phyloP scores from a whole-genome alignment of 495 filamentous ascomycete species.

The Aspergillus bridgeri region DNA sequence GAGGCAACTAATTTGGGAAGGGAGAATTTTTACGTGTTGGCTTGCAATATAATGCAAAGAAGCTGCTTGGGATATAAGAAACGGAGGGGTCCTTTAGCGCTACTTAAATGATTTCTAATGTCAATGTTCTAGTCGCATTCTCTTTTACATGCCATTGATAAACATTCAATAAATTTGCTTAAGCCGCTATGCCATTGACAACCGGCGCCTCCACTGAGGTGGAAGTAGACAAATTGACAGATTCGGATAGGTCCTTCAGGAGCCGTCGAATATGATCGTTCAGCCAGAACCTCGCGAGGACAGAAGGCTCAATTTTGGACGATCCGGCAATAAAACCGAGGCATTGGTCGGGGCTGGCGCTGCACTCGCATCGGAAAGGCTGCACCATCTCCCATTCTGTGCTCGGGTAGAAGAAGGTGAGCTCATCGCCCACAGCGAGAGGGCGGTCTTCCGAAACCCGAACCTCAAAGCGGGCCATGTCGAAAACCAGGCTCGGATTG shows the following conservation, averaged over 20 bases:
- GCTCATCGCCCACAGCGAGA: conserved; percentile 3
- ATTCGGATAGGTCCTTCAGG: background rate
- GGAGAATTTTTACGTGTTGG: no score
- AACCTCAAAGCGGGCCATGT: background rate
- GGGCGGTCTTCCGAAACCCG: conserved; percentile 5
- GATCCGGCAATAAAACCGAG: conserved; percentile 3
- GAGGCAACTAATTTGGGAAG: no score
- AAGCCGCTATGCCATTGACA: background rate
- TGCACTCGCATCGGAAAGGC: conserved; percentile 7
- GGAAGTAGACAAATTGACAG: background rate
- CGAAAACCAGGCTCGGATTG: background rate
- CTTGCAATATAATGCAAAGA: no score
- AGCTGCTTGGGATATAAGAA: no score
- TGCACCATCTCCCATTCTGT: conserved; percentile 11
- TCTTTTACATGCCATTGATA: background rate
- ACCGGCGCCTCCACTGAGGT: background rate
- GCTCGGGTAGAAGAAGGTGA: conserved; percentile 13
- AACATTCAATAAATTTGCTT: background rate
- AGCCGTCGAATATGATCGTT: conserved; percentile 9
- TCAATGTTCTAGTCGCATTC: background rate
- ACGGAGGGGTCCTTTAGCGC: no score
- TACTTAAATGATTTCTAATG: no score
- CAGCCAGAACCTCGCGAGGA: conserved; percentile 6
- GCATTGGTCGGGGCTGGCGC: background rate
- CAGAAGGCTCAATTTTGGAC: background rate